These are phyloP conservation scores for Taxawa tesnikishii DNA, from an alignment of 2,329 filamentous ascomycete species.

Conservation along the genomic window DNA sequence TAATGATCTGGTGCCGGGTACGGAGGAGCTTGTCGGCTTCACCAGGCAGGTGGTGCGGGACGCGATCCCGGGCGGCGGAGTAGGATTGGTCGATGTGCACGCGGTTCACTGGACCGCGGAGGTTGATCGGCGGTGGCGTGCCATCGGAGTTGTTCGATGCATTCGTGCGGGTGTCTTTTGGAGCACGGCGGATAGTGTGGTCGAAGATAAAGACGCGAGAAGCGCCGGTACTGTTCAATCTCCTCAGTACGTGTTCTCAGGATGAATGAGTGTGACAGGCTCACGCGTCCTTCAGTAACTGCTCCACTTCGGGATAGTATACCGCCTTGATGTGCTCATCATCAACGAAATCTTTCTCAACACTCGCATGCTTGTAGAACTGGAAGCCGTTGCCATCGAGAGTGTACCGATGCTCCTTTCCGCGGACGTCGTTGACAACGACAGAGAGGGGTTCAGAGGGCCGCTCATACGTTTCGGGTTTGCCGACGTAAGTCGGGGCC, in stretches of 20 bases:
- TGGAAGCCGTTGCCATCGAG: conserved; percentile 18
- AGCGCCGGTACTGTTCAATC: conserved; percentile 35
- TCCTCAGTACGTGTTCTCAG: background rate
- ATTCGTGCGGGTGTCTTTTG: conserved; percentile 13
- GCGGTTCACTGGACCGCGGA: conserved; percentile 35
- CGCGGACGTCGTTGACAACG: conserved; percentile 31
- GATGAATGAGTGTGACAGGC: conserved; percentile 6
- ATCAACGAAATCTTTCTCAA: conserved; percentile 22
- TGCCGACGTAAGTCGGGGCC: conserved; percentile 6
- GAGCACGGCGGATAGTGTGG: conserved; percentile 44
- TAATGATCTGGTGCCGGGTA: conserved; percentile 42
- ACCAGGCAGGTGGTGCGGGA: conserved; percentile 33
- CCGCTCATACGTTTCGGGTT: conserved; percentile 20
- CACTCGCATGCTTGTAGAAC: conserved; percentile 16
- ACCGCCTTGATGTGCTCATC: conserved; percentile 21
- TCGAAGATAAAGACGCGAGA: conserved; percentile 49
- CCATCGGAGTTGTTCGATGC: conserved; percentile 6
- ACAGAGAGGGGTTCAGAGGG: conserved; percentile 16
- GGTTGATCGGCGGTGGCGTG: conserved; percentile 13
- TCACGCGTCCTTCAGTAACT: conserved; percentile 25
- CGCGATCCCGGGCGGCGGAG: conserved; percentile 26
- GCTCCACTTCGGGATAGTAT: conserved; percentile 22
- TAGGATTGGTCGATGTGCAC: conserved; percentile 50
- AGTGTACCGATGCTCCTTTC: conserved; percentile 22
- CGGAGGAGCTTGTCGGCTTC: conserved; percentile 32